These are phyloP conservation scores for Bromus sterilis DNA, from an alignment of 176 grass and related monocot species.

Conservation along the genomic window DNA sequence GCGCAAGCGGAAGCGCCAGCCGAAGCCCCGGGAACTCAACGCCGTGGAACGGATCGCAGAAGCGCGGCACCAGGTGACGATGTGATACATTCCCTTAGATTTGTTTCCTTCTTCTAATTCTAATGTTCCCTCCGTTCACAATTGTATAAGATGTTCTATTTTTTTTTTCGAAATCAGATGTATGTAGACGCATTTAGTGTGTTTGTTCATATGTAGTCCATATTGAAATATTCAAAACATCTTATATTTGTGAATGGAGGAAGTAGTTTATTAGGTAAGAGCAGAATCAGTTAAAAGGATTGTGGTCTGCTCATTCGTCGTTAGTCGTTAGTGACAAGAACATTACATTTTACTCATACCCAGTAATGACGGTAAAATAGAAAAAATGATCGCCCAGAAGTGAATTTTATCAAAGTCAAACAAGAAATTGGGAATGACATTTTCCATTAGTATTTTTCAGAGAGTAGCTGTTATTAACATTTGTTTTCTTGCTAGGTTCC, in stretches of 20 bases:
- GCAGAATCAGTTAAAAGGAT: background rate
- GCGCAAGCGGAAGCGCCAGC: constrained; percentile 37
- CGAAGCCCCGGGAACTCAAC: constrained; percentile 39
- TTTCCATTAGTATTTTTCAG: background rate
- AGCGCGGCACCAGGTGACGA: constrained; percentile 58
- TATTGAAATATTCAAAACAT: too few species aligned
- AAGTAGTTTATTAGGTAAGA: background rate
- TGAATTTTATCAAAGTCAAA: background rate
- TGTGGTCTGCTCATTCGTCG: background rate
- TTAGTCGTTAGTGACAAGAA: background rate
- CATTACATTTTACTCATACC: background rate
- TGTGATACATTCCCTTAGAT: background rate
- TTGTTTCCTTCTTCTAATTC: background rate
- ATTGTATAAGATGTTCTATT: too few species aligned
- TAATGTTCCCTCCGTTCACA: too few species aligned
- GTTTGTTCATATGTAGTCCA: too few species aligned
- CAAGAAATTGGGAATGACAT: background rate
- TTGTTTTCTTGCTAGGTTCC: background rate
- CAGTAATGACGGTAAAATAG: background rate
- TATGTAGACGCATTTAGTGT: too few species aligned
- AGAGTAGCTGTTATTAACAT: background rate
- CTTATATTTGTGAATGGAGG: too few species aligned
- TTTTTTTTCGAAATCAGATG: too few species aligned
- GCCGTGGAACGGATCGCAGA: constrained; percentile 56
- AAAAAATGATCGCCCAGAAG: background rate